Percentiles rank a stretch among this genome's conserved stretches.
phyloP scores from a whole-genome alignment of 2,329 filamentous ascomycete species.

The Alternaria sp. region DNA sequence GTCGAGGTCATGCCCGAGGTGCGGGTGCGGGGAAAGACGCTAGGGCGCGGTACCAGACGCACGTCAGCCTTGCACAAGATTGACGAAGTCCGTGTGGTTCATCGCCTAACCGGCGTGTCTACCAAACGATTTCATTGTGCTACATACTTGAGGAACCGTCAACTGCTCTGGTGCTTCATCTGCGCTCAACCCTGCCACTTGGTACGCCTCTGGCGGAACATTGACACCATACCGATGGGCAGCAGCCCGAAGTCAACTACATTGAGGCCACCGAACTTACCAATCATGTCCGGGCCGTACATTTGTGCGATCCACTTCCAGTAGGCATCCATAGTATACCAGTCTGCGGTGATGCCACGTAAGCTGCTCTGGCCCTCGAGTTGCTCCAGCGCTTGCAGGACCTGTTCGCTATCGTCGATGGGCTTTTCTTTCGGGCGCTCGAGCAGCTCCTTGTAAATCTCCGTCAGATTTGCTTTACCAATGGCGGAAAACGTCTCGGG shows the following conservation, averaged over 20 bases:
- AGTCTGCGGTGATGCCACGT: conserved; percentile 29
- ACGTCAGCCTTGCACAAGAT: not conserved
- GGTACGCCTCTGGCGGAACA: conserved; percentile 41
- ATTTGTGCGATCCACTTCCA: conserved; percentile 48
- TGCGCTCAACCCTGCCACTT: conserved; percentile 39
- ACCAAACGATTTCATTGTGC: not conserved
- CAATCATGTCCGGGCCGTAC: conserved; percentile 46
- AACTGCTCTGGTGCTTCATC: not conserved
- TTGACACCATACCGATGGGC: conserved; percentile 47
- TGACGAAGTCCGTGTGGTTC: not conserved
- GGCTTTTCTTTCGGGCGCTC: conserved; percentile 26
- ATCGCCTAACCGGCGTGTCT: not conserved
- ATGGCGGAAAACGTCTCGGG: conserved; percentile 23
- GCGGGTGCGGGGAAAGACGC: conserved; percentile 6
- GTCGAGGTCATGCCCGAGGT: not conserved
- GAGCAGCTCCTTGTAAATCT: conserved; percentile 28
- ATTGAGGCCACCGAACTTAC: conserved; percentile 42
- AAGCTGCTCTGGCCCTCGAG: conserved; percentile 29
- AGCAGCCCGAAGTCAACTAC: conserved; percentile 43
- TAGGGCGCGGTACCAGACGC: not conserved
- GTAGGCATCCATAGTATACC: conserved; percentile 41
- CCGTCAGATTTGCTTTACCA: conserved; percentile 19
- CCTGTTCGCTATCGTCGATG: conserved; percentile 24
- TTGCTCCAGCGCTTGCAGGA: conserved; percentile 30
- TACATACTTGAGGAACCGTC: not conserved